A percentile compares a stretch with the other conserved stretches of the same genome.
Evolutionary conservation across 1,139 yeast species (phyloP).

Genomic region (Sugiyamaella xylanicola): DNA sequence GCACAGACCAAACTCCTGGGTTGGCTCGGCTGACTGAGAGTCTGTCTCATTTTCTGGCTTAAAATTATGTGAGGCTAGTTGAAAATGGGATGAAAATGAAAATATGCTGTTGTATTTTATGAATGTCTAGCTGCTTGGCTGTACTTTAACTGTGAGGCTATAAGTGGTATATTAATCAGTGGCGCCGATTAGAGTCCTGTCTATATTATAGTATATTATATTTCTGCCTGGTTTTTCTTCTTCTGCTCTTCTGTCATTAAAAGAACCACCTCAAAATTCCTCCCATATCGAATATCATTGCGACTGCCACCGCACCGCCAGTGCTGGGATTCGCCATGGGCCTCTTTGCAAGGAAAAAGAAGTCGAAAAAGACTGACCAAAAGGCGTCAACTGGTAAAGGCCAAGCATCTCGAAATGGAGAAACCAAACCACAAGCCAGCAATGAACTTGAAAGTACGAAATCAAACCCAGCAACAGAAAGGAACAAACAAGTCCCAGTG

Average conservation of each 20-base stretch:
- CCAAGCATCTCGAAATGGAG: too few relatives aligned
- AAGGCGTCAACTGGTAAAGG: too few relatives aligned
- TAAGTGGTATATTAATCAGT: background rate
- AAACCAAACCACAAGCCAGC: too few relatives aligned
- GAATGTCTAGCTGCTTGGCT: too few relatives aligned
- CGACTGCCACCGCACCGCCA: conserved; percentile 17
- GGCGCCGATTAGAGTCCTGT: background rate
- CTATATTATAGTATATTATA: too few relatives aligned
- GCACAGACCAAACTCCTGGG: too few relatives aligned
- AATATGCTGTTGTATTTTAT: background rate
- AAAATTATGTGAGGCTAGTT: background rate
- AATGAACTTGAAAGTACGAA: too few relatives aligned
- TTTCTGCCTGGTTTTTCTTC: background rate
- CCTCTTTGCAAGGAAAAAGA: conserved; percentile 6
- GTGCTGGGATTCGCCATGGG: conserved; percentile 17
- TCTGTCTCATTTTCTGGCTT: background rate
- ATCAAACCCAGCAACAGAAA: background rate
- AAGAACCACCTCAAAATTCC: conserved; percentile 8
- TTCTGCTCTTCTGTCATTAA: too few relatives aligned
- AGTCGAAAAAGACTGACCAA: conserved; percentile 1
- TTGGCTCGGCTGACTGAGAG: too few relatives aligned
- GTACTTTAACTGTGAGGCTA: background rate
- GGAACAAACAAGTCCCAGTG: too few relatives aligned
- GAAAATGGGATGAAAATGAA: background rate
- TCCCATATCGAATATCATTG: conserved; percentile 8